Evolutionary conservation across 305 asterid species (phyloP).

Genomic region (Solanum aculeatissimum): DNA sequence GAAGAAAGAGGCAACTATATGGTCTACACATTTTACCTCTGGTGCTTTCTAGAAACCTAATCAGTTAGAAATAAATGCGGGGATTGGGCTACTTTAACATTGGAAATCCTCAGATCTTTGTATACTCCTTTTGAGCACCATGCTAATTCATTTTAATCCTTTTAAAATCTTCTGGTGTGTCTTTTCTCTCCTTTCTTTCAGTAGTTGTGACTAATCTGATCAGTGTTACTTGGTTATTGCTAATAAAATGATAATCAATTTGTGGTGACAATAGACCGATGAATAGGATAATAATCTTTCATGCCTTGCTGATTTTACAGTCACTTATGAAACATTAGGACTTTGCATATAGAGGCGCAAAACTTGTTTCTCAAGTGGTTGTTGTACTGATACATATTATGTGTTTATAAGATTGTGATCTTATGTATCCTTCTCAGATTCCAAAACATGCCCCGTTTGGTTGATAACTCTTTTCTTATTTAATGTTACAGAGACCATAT

Average conservation of each 20-base stretch:
- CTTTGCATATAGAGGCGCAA: neutral
- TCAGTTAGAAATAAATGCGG: neutral
- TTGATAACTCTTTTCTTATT: neutral
- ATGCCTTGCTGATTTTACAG: neutral
- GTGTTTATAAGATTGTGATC: neutral
- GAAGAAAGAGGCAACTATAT: slow-evolving; percentile 1
- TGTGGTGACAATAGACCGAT: neutral
- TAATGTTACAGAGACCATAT: slow-evolving; percentile 51
- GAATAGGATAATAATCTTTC: neutral
- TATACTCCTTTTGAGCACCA: neutral
- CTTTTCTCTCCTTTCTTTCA: neutral
- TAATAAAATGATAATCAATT: neutral
- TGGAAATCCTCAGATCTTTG: neutral
- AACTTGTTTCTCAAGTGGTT: neutral
- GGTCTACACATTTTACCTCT: neutral
- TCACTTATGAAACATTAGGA: neutral
- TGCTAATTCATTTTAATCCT: neutral
- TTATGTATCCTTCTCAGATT: neutral
- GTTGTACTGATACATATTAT: neutral
- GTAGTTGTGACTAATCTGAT: neutral
- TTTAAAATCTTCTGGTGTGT: neutral
- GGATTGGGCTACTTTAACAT: neutral
- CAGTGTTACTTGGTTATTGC: neutral
- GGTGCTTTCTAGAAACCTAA: neutral
- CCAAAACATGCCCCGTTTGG: neutral